A percentile compares a stretch with the other conserved stretches of the same genome.
Evolutionary conservation across 495 filamentous ascomycete genomes (phyloP).

Genomic region (Xylaria grammica): DNA sequence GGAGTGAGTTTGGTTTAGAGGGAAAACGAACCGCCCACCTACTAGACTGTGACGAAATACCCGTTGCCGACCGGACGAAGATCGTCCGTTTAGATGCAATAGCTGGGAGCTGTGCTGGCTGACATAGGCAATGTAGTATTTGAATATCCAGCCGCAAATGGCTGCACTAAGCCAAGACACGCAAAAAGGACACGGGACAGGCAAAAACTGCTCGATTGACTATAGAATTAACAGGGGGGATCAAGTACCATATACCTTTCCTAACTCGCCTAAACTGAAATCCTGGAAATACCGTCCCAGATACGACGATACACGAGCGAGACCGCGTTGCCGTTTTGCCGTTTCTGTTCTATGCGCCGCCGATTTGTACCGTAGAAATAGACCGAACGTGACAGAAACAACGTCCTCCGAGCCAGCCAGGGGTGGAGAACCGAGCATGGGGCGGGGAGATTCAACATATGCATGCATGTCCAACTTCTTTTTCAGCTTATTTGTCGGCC

Average conservation of each 20-base stretch:
- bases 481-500: conserved; percentile 10
- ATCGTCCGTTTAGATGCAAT: too few species aligned
- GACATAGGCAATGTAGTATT: not conserved
- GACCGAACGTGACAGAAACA: conserved; percentile 17
- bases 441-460: conserved; percentile 12
- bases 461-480: not conserved
- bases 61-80: too few species aligned
- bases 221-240: conserved; percentile 14
- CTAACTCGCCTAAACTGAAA: conserved; percentile 20
- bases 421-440: conserved; percentile 4
- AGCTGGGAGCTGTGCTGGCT: not conserved
- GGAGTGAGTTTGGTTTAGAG: too few species aligned
- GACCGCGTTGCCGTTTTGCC: conserved; percentile 17
- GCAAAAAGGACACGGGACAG: not conserved
- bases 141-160: not conserved
- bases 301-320: conserved; percentile 14
- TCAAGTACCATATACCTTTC: conserved; percentile 17
- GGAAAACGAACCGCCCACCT: too few species aligned
- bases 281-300: conserved; percentile 14
- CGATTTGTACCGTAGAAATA: conserved; percentile 12
- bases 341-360: conserved; percentile 19
- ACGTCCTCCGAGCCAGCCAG: not conserved
- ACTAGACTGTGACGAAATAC: too few species aligned
- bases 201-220: not conserved
- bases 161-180: too few species aligned